Percentiles rank a stretch among this genome's conserved stretches.
Evolutionary conservation across 768 basidiomycete species (phyloP).

Genomic region (Lactifluus rugatus): DNA sequence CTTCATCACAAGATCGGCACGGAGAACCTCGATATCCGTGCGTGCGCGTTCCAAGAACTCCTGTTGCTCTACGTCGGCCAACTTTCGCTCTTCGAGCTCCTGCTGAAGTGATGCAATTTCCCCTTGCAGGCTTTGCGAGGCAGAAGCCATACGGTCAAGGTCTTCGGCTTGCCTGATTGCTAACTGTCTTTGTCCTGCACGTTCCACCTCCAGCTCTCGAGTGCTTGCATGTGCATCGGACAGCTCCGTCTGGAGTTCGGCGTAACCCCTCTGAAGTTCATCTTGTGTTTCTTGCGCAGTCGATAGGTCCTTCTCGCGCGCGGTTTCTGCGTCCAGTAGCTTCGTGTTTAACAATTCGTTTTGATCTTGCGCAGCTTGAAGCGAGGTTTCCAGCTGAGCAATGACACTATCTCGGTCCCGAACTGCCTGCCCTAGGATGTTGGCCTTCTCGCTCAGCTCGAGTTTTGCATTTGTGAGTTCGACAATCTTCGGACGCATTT

Average conservation of each 20-base stretch:
- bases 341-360: constrained; percentile 38
- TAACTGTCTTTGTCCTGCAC: constrained; percentile 48
- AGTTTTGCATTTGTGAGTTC: constrained; percentile 66
- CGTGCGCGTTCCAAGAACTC: constrained; percentile 55
- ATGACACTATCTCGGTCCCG: constrained; percentile 48
- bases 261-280: constrained; percentile 55
- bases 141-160: constrained; percentile 41
- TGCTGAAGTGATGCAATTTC: constrained; percentile 43
- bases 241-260: constrained; percentile 53
- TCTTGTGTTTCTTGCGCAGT: constrained; percentile 40
- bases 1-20: constrained; percentile 47
- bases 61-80: constrained; percentile 48
- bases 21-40: constrained; percentile 62
- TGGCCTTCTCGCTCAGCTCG: constrained; percentile 56
- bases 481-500: constrained; percentile 79
- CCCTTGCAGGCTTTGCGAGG: constrained; percentile 39
- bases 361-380: constrained; percentile 46
- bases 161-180: constrained; percentile 47
- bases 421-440: constrained; percentile 43
- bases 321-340: constrained; percentile 35
- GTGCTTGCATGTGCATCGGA: constrained; percentile 43
- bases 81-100: constrained; percentile 41
- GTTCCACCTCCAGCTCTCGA: constrained; percentile 54
- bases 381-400: constrained; percentile 47
- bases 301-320: constrained; percentile 44